Base-by-base conservation (phyloP, 2,329 filamentous ascomycete genomes). In the Pseudogymnoascus sp. region DNA sequence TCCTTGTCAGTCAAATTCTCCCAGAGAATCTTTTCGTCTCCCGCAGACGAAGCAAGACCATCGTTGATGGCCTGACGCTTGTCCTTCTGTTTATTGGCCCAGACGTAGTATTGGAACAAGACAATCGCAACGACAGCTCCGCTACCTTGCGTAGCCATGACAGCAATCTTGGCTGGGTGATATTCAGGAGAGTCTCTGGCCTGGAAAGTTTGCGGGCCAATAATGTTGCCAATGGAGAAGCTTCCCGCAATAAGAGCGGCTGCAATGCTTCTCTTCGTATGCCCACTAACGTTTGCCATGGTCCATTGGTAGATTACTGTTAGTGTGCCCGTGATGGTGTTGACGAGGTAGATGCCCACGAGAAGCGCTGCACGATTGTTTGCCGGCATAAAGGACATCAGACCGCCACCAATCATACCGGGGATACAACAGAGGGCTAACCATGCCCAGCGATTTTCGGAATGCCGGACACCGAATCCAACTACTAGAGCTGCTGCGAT, bases 151-250 rank as follows among this genome's bases (percentile, higher is more conserved):
- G 78, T 81, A 14, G 74, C 77, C 71, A 83, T 75, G 61, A 82
- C 76, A 25, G 78, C 75, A 18, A 82, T 74, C 68, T 82, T 81
- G 25, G 79, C 81, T 0, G 78, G 79, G 9, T 74, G 74, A 64
- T 78, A 82, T 2, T 77, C 73, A 1, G 79, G 80, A 0, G 76
- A 78, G 61, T 83, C 78, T 34, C 71, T 72, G 4, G 74, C 75
- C 64, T 78, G 77, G 71, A 83, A 82, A 3, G 78, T 82, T 68
- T 81, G 77, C 0, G 80, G 80, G 0, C 80, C 80, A 64, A 83
- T 81, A 62, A 83, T 81, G 67, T 80, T 83, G 14, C 78, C 80
- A 7, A 81, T 67, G 0, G 77, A 79, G 65, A 81, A 81, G 25
- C 75, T 76, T 16, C 75, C 77, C 39, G 75, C 75, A 63, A 81